Base-by-base conservation (phyloP, 1,284 basidiomycete genomes). In the Irpex sp. region DNA sequence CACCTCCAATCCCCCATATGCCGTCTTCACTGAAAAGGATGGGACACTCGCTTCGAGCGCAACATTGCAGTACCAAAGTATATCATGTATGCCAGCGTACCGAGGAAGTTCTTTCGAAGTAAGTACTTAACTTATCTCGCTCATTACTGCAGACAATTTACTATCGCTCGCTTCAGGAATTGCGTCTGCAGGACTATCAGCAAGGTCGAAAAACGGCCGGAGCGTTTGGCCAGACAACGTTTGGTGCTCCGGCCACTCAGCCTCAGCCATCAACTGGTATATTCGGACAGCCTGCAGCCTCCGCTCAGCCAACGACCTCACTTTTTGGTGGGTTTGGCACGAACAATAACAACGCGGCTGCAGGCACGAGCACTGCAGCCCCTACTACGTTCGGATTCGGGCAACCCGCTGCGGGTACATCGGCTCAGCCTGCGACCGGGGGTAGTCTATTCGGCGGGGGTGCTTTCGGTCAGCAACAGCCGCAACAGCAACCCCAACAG, bases 81-180 rank as follows among this genome's bases (percentile, higher is more conserved):
- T 91, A 59, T 82, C 87, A n/a, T 87, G 86, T 64, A 89, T 87
- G 79, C 88, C 87, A 21, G 80, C 81, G 11, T 93, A 92, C 71
- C 75, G 80, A 62, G 85, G 86, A 54, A 84, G 81, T 62, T 92
- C 90, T n/a, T 82, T 89, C 63, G 91, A 92, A 77, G 89, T 87
- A 61, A 58, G 81, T 75, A 8, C 5, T 40, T 54, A 40, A n/a
- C n/a, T 17, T 67, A 31, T 65, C 64, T 61, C 40, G 31, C 64
- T 68, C 36, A 67, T 65, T 51, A 15, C 64, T 38, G 15, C 31
- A 55, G 58, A 13, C 31, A 34, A 34, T 34, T 34, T 34, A 34
- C 31, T 34, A 47, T 47, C n/a, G 5, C 40, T 13, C 40, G 54
- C 11, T 52, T 5, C 61, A 92, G 89, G 90, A 92, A 81, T 72